A percentile compares a stretch with the other conserved stretches of the same genome.
Conservation (phyloP, 148 eudicot genomes). For the Persicaria maculosa region DNA sequence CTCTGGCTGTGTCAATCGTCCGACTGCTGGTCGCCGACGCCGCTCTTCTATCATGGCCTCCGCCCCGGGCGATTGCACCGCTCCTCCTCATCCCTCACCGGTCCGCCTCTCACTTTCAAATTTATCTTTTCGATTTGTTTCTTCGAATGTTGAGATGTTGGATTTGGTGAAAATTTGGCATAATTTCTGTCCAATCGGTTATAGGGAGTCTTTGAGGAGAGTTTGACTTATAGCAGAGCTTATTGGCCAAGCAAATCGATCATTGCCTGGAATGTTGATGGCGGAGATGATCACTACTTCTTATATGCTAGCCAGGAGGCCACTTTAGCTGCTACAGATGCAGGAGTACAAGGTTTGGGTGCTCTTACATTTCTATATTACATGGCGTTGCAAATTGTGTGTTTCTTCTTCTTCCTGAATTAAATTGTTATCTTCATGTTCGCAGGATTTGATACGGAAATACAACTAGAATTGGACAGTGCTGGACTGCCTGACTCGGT, state of each 20-base stretch:
- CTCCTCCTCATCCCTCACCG: background rate
- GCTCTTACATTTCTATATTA: conserved; percentile 3
- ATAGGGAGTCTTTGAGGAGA: conserved; percentile 41
- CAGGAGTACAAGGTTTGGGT: conserved; percentile 55
- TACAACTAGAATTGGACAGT: conserved; percentile 50
- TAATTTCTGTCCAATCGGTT: background rate
- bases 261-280: conserved; percentile 77
- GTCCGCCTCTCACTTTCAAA: background rate
- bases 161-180: no score
- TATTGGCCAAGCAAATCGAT: conserved; percentile 69
- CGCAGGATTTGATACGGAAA: conserved; percentile 66
- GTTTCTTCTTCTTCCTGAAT: background rate
- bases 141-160: no score
- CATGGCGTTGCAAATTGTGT: background rate
- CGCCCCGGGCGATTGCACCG: background rate
- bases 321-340: conserved; percentile 35
- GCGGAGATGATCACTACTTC: conserved; percentile 49
- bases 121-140: background rate
- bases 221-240: conserved; percentile 52
- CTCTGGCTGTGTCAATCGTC: background rate
- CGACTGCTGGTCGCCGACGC: background rate
- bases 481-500: conserved; percentile 40
- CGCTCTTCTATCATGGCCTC: background rate
- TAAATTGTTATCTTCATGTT: conserved; percentile 18
- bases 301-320: conserved; percentile 72